Percentiles rank a stretch among this genome's conserved stretches.
Evolutionary conservation across 2,329 filamentous ascomycete genomes (phyloP).

Genomic region (Botrytis hyacinthi): DNA sequence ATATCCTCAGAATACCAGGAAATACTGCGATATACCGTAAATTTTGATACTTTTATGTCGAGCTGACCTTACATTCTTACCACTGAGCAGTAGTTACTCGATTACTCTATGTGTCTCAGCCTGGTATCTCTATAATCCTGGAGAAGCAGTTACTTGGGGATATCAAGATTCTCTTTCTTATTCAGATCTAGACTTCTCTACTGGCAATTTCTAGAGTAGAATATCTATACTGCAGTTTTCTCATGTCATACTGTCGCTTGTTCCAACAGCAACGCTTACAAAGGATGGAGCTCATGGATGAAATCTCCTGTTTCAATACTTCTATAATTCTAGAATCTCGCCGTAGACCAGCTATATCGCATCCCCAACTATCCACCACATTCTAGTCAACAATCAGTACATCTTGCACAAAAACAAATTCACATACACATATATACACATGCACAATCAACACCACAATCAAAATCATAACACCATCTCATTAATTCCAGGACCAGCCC

Average conservation of each 20-base stretch:
- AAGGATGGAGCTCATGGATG: background rate
- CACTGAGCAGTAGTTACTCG: background rate
- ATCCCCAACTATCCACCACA: no score
- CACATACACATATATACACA: background rate
- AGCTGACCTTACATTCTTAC: background rate
- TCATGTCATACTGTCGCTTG: accelerated
- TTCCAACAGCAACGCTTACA: background rate
- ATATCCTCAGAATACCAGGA: no score
- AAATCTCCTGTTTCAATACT: background rate
- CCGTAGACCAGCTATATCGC: background rate
- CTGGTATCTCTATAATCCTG: no score
- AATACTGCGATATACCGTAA: no score
- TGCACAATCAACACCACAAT: background rate
- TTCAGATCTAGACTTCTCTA: no score
- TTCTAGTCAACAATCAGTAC: background rate
- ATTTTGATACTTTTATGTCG: no score
- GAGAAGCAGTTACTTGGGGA: no score
- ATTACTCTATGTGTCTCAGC: background rate
- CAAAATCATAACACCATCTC: background rate
- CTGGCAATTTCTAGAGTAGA: no score
- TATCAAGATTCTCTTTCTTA: no score
- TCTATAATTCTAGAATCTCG: background rate
- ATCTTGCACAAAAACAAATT: no score
- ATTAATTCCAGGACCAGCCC: slow-evolving; percentile 9
- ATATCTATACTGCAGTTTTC: background rate